phyloP scores from a whole-genome alignment of 2,329 filamentous ascomycete genomes.

The Fusarium continuum region DNA sequence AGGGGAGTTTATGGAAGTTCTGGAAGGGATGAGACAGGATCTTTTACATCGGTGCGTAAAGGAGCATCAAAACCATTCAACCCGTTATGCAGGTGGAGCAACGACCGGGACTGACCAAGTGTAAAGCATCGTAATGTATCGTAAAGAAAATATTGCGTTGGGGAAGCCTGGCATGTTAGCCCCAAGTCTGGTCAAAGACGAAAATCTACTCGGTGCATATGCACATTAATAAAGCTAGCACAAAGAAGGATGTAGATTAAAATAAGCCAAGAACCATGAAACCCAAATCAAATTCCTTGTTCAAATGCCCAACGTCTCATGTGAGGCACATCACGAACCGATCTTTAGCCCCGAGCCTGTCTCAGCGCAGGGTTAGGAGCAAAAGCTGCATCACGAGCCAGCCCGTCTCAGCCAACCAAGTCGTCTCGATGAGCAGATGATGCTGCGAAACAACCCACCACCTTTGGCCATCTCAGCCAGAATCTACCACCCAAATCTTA shows the following conservation, averaged over 20 bases:
- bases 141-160: conserved; percentile 23
- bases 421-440: conserved; percentile 17
- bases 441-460: conserved; percentile 36
- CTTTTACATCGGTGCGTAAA: neutral
- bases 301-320: conserved; percentile 31
- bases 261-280: neutral
- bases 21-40: neutral
- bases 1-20: conserved; percentile 10
- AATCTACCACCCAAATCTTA: conserved; percentile 12
- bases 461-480: neutral
- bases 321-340: conserved; percentile 36
- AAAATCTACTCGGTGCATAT: conserved; percentile 1
- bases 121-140: conserved; percentile 22
- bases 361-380: conserved; percentile 24
- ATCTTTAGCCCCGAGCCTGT: conserved; percentile 14
- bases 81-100: neutral
- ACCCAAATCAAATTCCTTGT: neutral
- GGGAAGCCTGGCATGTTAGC: conserved; percentile 3
- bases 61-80: neutral
- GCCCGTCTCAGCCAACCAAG: conserved; percentile 30
- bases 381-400: conserved; percentile 34
- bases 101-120: neutral
- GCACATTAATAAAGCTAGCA: neutral
- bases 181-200: conserved; percentile 17
- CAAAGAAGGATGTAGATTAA: neutral